phyloP scores from a whole-genome alignment of 2,329 filamentous ascomycete genomes.

The Mollisiaceae sp. region DNA sequence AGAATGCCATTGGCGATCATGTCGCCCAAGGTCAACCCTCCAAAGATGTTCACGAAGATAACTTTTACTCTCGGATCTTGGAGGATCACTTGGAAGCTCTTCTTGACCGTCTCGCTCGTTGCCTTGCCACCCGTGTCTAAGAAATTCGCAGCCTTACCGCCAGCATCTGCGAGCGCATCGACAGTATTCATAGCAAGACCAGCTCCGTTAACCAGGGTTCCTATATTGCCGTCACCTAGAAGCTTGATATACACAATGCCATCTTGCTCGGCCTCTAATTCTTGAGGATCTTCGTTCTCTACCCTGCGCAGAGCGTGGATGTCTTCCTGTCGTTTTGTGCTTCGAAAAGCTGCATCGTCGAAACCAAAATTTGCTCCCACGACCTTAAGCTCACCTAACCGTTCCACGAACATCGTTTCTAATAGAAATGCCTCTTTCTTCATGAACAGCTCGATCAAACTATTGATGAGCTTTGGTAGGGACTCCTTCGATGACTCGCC shows the following conservation, averaged over 20 bases:
- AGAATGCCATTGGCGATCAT: slow-evolving; percentile 82
- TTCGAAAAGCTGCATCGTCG: slow-evolving; percentile 72
- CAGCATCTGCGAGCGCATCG: slow-evolving; percentile 73
- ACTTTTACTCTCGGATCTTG: slow-evolving; percentile 74
- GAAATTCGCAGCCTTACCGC: slow-evolving; percentile 79
- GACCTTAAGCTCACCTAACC: slow-evolving; percentile 51
- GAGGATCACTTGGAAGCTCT: slow-evolving; percentile 75
- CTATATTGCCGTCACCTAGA: slow-evolving; percentile 64
- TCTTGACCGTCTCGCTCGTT: slow-evolving; percentile 79
- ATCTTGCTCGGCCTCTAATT: slow-evolving; percentile 66
- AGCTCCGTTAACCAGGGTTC: slow-evolving; percentile 86
- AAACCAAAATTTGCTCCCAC: slow-evolving; percentile 65
- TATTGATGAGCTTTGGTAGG: slow-evolving; percentile 55
- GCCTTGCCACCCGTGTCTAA: slow-evolving; percentile 90
- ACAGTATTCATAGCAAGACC: slow-evolving; percentile 92
- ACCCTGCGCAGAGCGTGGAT: slow-evolving; percentile 62
- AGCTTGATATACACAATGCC: slow-evolving; percentile 82
- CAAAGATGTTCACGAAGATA: slow-evolving; percentile 75
- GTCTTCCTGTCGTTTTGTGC: slow-evolving; percentile 63
- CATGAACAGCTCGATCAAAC: slow-evolving; percentile 63
- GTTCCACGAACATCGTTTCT: slow-evolving; percentile 54
- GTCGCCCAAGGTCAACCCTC: slow-evolving; percentile 65
- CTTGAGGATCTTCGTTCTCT: slow-evolving; percentile 56
- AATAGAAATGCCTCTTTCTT: slow-evolving; percentile 70
- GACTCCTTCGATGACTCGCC: slow-evolving; percentile 45